These are phyloP conservation scores for Tuber microsphaerosporum DNA, from an alignment of 495 filamentous ascomycete genomes.

Conservation along the genomic window DNA sequence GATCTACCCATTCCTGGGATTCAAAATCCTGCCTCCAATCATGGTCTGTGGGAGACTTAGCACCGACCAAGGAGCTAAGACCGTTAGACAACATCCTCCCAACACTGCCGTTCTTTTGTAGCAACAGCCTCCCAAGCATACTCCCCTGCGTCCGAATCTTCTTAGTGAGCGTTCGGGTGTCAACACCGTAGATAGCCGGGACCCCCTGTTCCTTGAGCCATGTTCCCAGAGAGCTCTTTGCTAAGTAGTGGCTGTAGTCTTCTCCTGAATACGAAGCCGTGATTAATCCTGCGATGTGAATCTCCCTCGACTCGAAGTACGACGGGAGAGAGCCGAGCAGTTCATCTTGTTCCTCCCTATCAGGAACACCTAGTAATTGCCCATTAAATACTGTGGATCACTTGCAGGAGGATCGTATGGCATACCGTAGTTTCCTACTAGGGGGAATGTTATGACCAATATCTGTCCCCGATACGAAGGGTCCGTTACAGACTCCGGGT, in stretches of 20 bases:
- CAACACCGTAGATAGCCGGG: conserved; percentile 92
- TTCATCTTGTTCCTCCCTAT: conserved; percentile 70
- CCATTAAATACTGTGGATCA: conserved; percentile 1
- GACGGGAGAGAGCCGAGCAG: conserved; percentile 76
- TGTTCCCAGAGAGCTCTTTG: conserved; percentile 75
- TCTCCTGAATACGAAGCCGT: conserved; percentile 87
- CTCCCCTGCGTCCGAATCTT: conserved; percentile 85
- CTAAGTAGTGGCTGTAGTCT: conserved; percentile 88
- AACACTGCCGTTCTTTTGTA: conserved; percentile 49
- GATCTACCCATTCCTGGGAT: conserved; percentile 76
- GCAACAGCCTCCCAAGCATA: conserved; percentile 87
- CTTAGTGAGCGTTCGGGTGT: conserved; percentile 90
- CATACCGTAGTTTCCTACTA: conserved; percentile 82
- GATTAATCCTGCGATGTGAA: conserved; percentile 86
- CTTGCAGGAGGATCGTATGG: background rate
- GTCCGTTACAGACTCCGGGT: conserved; percentile 90
- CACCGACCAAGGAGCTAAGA: conserved; percentile 35
- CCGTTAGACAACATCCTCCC: conserved; percentile 32
- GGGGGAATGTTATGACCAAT: conserved; percentile 80
- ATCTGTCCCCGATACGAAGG: conserved; percentile 91
- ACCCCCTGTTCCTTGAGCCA: conserved; percentile 95
- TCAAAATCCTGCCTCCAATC: conserved; percentile 68
- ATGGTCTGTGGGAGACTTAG: conserved; percentile 37
- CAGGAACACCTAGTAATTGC: conserved; percentile 55
- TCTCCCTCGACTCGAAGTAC: conserved; percentile 82